Conservation (phyloP, 805 yeast genomes). For the Tetrapisispora iriomotensis region DNA sequence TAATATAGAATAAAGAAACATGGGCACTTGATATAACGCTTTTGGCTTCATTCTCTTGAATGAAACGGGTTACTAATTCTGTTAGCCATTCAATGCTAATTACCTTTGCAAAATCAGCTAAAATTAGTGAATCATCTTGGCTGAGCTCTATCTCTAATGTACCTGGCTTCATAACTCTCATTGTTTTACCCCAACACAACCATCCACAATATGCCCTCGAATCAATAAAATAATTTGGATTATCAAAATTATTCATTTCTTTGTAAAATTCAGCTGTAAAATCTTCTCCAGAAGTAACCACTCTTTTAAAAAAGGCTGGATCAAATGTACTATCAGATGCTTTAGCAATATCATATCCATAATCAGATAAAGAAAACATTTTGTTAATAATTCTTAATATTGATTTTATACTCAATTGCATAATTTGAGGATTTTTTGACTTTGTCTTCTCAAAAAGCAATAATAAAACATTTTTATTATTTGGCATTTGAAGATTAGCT, state of each 20-base stretch:
- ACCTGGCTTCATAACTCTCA: slow-evolving; percentile 32
- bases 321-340: slow-evolving; percentile 36
- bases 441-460: slow-evolving; percentile 39
- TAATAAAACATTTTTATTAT: slow-evolving; percentile 33
- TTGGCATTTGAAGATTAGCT: slow-evolving; percentile 39
- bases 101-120: slow-evolving; percentile 35
- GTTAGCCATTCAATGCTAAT: slow-evolving; percentile 53
- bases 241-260: slow-evolving; percentile 41
- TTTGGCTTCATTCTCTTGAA: slow-evolving; percentile 59
- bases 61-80: slow-evolving; percentile 39
- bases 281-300: slow-evolving; percentile 36
- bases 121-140: slow-evolving; percentile 33
- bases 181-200: slow-evolving; percentile 59
- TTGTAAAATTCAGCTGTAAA: slow-evolving; percentile 36
- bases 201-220: slow-evolving; percentile 52
- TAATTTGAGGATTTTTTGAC: slow-evolving; percentile 59
- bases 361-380: slow-evolving; percentile 35
- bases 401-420: slow-evolving; percentile 52
- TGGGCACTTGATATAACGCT: slow-evolving; percentile 58
- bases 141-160: slow-evolving; percentile 31
- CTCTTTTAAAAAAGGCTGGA: slow-evolving; percentile 31
- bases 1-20: slow-evolving; percentile 44
- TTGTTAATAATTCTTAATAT: slow-evolving; percentile 43
- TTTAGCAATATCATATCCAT: slow-evolving; percentile 38
- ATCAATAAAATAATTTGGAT: slow-evolving; percentile 49